Evolutionary conservation across 257 asterid genomes (phyloP).

Genomic region (Misopates orontium): DNA sequence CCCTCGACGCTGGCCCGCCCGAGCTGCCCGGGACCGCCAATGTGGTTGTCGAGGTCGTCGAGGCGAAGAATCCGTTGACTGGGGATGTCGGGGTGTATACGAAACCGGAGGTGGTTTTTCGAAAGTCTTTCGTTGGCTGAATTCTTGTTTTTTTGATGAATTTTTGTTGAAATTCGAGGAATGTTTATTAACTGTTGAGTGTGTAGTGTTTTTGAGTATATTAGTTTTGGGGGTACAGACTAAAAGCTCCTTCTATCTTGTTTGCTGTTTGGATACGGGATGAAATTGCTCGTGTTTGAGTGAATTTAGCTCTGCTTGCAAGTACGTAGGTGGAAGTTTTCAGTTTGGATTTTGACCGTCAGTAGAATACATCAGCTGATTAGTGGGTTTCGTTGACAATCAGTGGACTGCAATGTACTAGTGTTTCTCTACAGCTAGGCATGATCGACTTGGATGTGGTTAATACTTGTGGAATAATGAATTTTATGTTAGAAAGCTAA

Average conservation of each 20-base stretch:
- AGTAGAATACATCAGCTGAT: background rate
- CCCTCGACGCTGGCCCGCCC: conserved; percentile 84
- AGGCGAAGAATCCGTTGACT: conserved; percentile 52
- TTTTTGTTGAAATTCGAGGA: too few relatives aligned
- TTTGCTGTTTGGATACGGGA: background rate
- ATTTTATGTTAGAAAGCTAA: background rate
- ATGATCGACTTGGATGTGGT: background rate
- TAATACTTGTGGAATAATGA: background rate
- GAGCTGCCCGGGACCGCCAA: conserved; percentile 93
- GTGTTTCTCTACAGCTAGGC: too few relatives aligned
- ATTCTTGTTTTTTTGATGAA: background rate
- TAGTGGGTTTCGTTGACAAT: background rate
- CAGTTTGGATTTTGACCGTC: background rate
- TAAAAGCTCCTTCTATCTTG: background rate
- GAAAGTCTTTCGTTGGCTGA: conserved; percentile 2
- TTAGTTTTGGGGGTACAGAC: too few relatives aligned
- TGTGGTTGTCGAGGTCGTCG: conserved; percentile 72
- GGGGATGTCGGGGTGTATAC: conserved; percentile 77
- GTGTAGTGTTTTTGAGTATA: too few relatives aligned
- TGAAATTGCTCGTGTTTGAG: background rate
- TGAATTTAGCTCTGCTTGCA: background rate
- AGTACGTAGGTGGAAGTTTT: background rate
- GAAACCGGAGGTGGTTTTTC: conserved; percentile 68
- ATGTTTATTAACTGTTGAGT: too few relatives aligned
- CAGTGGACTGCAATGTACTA: background rate